These are phyloP conservation scores for Discostella stelligera DNA, from an alignment of 352 stramenopile genomes.

Conservation along the genomic window DNA sequence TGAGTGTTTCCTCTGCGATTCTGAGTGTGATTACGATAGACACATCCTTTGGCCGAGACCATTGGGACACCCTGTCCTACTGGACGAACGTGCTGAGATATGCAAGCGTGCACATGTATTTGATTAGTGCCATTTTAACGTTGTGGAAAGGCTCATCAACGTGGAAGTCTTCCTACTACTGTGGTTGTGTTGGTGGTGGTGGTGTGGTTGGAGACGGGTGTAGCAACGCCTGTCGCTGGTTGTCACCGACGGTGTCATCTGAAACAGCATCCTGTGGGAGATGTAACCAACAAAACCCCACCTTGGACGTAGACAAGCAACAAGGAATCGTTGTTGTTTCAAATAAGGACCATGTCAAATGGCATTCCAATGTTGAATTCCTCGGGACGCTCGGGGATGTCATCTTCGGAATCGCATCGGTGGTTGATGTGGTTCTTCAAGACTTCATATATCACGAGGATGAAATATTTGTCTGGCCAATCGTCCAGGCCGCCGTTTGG, in stretches of 20 bases:
- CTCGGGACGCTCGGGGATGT: conserved; percentile 5
- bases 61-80: neutral
- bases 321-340: neutral
- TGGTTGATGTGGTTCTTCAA: neutral
- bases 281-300: neutral
- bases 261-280: neutral
- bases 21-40: conserved; percentile 15
- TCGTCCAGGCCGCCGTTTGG: neutral
- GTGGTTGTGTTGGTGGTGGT: neutral
- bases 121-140: neutral
- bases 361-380: conserved; percentile 3
- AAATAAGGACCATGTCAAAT: neutral
- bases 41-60: neutral
- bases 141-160: neutral
- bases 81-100: neutral
- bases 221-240: neutral
- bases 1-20: conserved; percentile 1
- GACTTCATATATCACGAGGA: neutral
- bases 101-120: conserved; percentile 7
- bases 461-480: neutral
- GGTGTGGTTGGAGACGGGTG: neutral
- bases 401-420: neutral
- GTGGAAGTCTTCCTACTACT: neutral
- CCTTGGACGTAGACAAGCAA: neutral
- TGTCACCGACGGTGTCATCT: no score